Base-by-base conservation (phyloP, 73 alveolate species). In the Paramecium bursaria region DNA sequence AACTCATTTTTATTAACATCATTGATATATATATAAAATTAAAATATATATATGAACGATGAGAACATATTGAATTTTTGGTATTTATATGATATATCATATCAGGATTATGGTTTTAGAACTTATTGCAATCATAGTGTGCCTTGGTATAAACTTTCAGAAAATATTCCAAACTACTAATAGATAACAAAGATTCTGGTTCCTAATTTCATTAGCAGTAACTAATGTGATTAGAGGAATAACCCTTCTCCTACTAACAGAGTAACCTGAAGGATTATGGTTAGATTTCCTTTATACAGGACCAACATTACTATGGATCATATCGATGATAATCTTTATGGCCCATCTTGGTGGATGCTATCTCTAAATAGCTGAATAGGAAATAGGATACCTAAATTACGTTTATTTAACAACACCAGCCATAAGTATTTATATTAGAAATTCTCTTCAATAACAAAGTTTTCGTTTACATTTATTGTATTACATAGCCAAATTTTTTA, bases 271-370 rank as follows among this genome's bases (percentile, higher is more conserved):
- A 15, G 82, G 55, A 35, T 21, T 42, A 35, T 31, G 53, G 60
- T 67, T 67, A 67, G 82, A 67, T 42, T 67, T 67, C 44, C 23
- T 67, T 21, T 67, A 67, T 47, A 67, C 82, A 35, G 82, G 60
- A 35, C 82, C 82, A 31, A 67, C 44, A 42, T 33, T 67, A 14
- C 3, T 67, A 30, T 67, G 82, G 82, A 67, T 67, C 35, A 42
- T 19, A 35, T 33, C 60, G 22, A 39, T 25, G 48, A 67, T 67
- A 21, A 67, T 67, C 1, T 67, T 67, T 11, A 67, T 67, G 1
- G 82, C 60, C 17, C 82, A 67, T 39, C 39, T 67, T 21, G 82
- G 50, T 25, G 21, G 22, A 2, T 67, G 82, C 23, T 17, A 25
- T 21, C 17, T 42, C 22, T 42, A 39, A 30, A 53, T 67, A 10